Percentiles rank a stretch among this genome's conserved stretches.
phyloP scores from a whole-genome alignment of 805 yeast genomes.

The Metschnikowia peoriensis region DNA sequence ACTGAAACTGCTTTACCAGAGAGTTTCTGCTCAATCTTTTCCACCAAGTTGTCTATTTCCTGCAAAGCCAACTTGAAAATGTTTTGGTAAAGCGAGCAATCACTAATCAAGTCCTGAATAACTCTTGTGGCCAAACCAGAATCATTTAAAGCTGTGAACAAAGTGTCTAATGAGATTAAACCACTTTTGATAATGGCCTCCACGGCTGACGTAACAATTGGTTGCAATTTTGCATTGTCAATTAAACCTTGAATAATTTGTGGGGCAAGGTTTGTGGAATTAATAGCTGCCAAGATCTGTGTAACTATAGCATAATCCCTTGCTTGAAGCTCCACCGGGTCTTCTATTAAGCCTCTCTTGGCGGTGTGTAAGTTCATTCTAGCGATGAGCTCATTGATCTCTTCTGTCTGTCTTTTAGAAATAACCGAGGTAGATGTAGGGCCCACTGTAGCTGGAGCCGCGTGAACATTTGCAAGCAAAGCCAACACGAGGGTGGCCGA shows the following conservation, averaged over 20 bases:
- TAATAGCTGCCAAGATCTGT: slow-evolving; percentile 36
- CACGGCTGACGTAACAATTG: slow-evolving; percentile 28
- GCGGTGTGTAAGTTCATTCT: slow-evolving; percentile 26
- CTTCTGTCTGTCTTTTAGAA: slow-evolving; percentile 19
- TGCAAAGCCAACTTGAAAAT: slow-evolving; percentile 36
- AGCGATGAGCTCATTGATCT: slow-evolving; percentile 28
- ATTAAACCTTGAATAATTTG: slow-evolving; percentile 32
- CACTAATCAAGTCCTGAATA: slow-evolving; percentile 33
- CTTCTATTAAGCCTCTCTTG: slow-evolving; percentile 28
- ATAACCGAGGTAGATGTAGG: slow-evolving; percentile 7
- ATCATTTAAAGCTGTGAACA: slow-evolving; percentile 39
- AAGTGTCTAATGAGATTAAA: slow-evolving; percentile 32
- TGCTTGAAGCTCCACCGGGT: slow-evolving; percentile 25
- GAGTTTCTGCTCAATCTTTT: slow-evolving; percentile 23
- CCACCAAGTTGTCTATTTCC: slow-evolving; percentile 31
- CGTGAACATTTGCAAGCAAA: slow-evolving; percentile 16
- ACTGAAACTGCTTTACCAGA: slow-evolving; percentile 20
- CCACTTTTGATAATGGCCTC: slow-evolving; percentile 31
- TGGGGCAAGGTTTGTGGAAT: slow-evolving; percentile 38
- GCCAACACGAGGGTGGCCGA: slow-evolving; percentile 19
- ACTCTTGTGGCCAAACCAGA: slow-evolving; percentile 42
- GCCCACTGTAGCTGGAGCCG: slow-evolving; percentile 19
- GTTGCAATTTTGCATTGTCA: slow-evolving; percentile 30
- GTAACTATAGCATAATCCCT: slow-evolving; percentile 44
- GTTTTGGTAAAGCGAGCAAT: slow-evolving; percentile 40